These are phyloP conservation scores for Stachybotrys elegans DNA, from an alignment of 2,329 filamentous ascomycete genomes.

Conservation along the genomic window DNA sequence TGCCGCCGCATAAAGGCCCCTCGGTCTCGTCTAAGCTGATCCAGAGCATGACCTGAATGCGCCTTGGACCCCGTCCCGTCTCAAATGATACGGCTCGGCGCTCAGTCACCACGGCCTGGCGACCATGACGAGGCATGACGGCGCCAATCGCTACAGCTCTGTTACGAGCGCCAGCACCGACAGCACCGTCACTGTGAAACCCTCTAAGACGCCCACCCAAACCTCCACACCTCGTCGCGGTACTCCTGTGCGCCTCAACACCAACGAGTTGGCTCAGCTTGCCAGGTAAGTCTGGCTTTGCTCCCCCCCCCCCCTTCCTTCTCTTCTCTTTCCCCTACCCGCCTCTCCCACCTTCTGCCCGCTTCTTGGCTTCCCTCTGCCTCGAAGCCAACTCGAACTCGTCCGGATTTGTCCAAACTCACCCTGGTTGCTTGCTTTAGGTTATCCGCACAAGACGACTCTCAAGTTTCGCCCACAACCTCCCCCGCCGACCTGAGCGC, in stretches of 20 bases:
- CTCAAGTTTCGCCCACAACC: slow-evolving; percentile 45
- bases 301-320: not conserved
- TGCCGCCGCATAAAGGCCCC: not conserved
- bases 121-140: slow-evolving; percentile 66
- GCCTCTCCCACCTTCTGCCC: slow-evolving; percentile 10
- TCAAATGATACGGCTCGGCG: slow-evolving; percentile 22
- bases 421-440: slow-evolving; percentile 15
- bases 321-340: slow-evolving; percentile 12
- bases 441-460: slow-evolving; percentile 28
- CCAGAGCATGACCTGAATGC: slow-evolving; percentile 28
- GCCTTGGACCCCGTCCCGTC: slow-evolving; percentile 7
- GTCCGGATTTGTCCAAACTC: slow-evolving; percentile 9
- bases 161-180: slow-evolving; percentile 46
- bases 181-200: slow-evolving; percentile 61
- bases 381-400: slow-evolving; percentile 8
- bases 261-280: slow-evolving; percentile 38
- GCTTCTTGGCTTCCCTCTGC: slow-evolving; percentile 3
- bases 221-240: slow-evolving; percentile 17
- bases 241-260: slow-evolving; percentile 23
- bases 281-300: slow-evolving; percentile 25
- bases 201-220: slow-evolving; percentile 28
- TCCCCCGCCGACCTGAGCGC: slow-evolving; percentile 27
- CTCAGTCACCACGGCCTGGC: slow-evolving; percentile 27
- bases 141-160: slow-evolving; percentile 52
- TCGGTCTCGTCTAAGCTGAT: slow-evolving; percentile 2